Evolutionary conservation across 2,329 filamentous ascomycete species (phyloP).

Genomic region (Rhynchosporium graminicola): DNA sequence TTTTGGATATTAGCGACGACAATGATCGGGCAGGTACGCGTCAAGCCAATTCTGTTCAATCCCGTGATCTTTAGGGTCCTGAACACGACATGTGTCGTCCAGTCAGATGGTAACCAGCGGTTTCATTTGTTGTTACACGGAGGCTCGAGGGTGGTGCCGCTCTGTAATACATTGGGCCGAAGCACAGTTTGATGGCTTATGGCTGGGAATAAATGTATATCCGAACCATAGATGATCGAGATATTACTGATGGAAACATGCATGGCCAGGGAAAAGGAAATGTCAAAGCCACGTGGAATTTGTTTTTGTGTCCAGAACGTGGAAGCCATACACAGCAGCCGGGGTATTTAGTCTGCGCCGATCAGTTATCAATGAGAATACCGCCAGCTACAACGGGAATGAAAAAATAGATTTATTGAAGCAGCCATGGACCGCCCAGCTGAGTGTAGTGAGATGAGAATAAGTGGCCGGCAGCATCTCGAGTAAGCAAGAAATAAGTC

Average conservation of each 20-base stretch:
- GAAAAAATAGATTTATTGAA: not conserved
- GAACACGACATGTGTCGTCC: not conserved
- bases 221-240: not conserved
- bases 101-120: not conserved
- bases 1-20: not conserved
- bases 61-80: conserved; percentile 1
- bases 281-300: conserved; percentile 8
- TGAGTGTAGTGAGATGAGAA: not conserved
- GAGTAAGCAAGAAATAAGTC: conserved; percentile 2
- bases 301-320: not conserved
- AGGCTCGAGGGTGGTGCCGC: not conserved
- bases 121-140: not conserved
- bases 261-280: not conserved
- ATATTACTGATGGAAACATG: not conserved
- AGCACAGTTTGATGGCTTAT: not conserved
- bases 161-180: not conserved
- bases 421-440: not conserved
- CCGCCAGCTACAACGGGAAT: not conserved
- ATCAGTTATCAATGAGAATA: not conserved
- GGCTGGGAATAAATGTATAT: not conserved
- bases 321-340: not conserved
- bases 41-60: not conserved
- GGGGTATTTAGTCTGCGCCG: not conserved
- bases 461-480: not conserved
- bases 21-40: conserved; percentile 3